Evolutionary conservation across 179 eudicot genomes (phyloP).

Genomic region (Amaranthus tricolor): DNA sequence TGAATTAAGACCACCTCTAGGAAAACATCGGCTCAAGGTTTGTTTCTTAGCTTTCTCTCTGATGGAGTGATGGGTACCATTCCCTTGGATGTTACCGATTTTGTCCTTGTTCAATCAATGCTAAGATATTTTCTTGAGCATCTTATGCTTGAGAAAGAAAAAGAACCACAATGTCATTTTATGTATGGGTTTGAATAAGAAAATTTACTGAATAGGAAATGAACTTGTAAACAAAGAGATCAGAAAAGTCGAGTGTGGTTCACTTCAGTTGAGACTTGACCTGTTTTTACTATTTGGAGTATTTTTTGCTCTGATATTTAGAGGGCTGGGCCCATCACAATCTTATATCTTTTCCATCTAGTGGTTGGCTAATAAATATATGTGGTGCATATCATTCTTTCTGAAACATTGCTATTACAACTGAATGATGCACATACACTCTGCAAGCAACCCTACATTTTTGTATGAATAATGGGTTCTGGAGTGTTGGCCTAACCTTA

Average conservation of each 20-base stretch:
- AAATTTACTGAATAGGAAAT: not conserved
- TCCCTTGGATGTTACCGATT: not conserved
- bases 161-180: not conserved
- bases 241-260: not conserved
- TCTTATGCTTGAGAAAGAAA: not conserved
- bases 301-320: not conserved
- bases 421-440: too few relatives aligned
- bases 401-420: too few relatives aligned
- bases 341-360: not conserved
- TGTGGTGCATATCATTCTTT: too few relatives aligned
- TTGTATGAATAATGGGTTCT: too few relatives aligned
- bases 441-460: too few relatives aligned
- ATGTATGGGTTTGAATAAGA: not conserved
- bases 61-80: not conserved
- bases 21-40: slow-evolving; percentile 98
- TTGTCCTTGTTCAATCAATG: not conserved
- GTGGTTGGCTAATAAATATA: not conserved
- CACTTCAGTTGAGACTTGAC: not conserved
- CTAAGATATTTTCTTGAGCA: not conserved
- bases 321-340: too few relatives aligned
- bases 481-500: not conserved
- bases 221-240: not conserved
- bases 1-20: slow-evolving; percentile 89
- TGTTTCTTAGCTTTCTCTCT: slow-evolving; percentile 15
- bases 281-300: not conserved